A percentile compares a stretch with the other conserved stretches of the same genome.
These are phyloP conservation scores for Talaromyces sp. DNA, from an alignment of 2,329 filamentous ascomycete species.

Conservation along the genomic window DNA sequence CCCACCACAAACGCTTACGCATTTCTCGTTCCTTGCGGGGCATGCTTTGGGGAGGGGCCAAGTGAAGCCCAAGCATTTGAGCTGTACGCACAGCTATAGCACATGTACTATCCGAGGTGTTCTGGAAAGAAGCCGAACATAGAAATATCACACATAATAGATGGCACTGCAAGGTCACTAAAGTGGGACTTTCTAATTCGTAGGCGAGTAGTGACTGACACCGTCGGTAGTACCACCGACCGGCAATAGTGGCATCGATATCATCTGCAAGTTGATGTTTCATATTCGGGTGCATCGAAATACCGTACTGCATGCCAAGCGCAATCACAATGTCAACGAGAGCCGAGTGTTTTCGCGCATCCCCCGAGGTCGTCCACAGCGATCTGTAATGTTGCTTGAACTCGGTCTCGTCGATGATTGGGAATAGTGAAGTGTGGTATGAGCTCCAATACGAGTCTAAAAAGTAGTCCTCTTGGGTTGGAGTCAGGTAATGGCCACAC, in stretches of 20 bases:
- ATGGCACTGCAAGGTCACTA: conserved; percentile 52
- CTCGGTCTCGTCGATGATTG: conserved; percentile 47
- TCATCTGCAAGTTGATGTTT: conserved; percentile 23
- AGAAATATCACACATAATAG: conserved; percentile 49
- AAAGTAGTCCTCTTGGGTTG: conserved; percentile 50
- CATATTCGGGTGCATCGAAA: conserved; percentile 20
- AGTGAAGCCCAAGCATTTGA: conserved; percentile 51
- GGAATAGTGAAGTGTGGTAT: conserved; percentile 43
- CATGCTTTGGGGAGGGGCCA: conserved; percentile 43
- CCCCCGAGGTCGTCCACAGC: conserved; percentile 36
- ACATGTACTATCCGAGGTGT: conserved; percentile 47
- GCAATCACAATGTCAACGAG: conserved; percentile 56
- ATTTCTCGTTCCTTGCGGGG: conserved; percentile 43
- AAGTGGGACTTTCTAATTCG: conserved; percentile 52
- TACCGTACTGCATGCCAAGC: conserved; percentile 52
- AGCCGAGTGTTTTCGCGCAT: conserved; percentile 46
- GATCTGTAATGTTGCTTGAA: conserved; percentile 48
- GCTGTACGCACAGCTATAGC: conserved; percentile 48
- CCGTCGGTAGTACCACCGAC: conserved; percentile 50
- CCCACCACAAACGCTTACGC: conserved; percentile 56
- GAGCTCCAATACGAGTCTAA: conserved; percentile 51
- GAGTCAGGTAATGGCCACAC: conserved; percentile 34
- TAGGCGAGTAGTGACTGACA: conserved; percentile 45
- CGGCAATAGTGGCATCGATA: conserved; percentile 45
- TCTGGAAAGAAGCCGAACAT: conserved; percentile 50